These are phyloP conservation scores for Alternaria consortialis DNA, from an alignment of 2,329 filamentous ascomycete species.

Conservation along the genomic window DNA sequence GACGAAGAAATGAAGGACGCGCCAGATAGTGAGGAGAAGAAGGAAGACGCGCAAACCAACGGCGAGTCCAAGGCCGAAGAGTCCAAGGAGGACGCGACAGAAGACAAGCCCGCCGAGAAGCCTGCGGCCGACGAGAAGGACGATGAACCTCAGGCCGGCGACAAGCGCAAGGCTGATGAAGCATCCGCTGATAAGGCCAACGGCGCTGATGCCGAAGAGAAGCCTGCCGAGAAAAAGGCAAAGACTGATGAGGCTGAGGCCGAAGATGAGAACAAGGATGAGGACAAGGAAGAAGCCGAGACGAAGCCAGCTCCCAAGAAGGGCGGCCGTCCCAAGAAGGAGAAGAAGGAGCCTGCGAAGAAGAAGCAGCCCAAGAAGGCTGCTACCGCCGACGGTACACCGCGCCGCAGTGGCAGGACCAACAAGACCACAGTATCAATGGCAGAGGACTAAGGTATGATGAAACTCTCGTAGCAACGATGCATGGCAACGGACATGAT, in stretches of 20 bases:
- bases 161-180: constrained; percentile 47
- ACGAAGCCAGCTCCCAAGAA: constrained; percentile 41
- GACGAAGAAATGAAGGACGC: constrained; percentile 40
- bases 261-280: constrained; percentile 38
- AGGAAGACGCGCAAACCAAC: constrained; percentile 31
- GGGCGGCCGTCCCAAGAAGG: constrained; percentile 53
- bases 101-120: constrained; percentile 12
- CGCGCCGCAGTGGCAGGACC: constrained; percentile 57
- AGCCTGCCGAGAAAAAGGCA: constrained; percentile 35
- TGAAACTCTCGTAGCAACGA: constrained; percentile 20
- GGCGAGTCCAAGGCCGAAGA: constrained; percentile 40
- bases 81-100: constrained; percentile 32
- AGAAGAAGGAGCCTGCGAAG: constrained; percentile 52
- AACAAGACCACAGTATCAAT: not conserved
- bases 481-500: not conserved
- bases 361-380: constrained; percentile 60
- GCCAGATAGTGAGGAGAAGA: constrained; percentile 28
- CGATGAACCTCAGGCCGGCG: constrained; percentile 40
- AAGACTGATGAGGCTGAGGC: constrained; percentile 37
- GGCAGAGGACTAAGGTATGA: constrained; percentile 20
- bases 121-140: constrained; percentile 4
- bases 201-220: constrained; percentile 12
- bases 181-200: constrained; percentile 31
- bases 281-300: constrained; percentile 37
- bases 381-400: constrained; percentile 59